Evolutionary conservation across 441 rosid genomes (phyloP), one percentile per base, ranked within the genome.

Genomic region (Pelargonium australe): DNA sequence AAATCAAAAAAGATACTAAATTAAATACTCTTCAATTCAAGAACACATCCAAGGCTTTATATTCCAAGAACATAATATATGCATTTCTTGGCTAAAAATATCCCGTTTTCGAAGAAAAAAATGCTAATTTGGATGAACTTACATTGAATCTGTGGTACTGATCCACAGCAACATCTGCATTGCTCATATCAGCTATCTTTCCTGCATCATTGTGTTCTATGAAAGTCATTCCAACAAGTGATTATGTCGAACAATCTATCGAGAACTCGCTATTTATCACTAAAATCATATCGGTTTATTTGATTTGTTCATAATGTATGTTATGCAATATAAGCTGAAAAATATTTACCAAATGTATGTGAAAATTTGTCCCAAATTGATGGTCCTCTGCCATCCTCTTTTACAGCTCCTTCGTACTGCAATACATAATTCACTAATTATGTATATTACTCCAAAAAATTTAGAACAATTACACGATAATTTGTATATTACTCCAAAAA

Each of bases 341-440:
- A 53, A 49, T 53, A 53, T 14, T 73, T 79, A 85, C 92, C 97
- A 67, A 74, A 84, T 70, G 85, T 63, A 78, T 95, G 99, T 13
- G 98, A 84, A 67, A 85, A 95, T 16, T 74, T 79, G 80, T 92
- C 98, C 99, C 99, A 95, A 55, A 92, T 67, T 41, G 97, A 84
- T 0, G 84, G 85, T 61, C 97, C 96, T 73, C 97, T 88, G 28
- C 97, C 99, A 4, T 80, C 97, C 74, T 77, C 95, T 71, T 87
- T 84, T 76, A 89, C 97, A 14, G 99, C 99, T 71, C 99, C 99
- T 73, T 95, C 99, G 23, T 87, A 77, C 99, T 95, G 80, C 76
- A 78, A 45, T 1, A 4, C 17, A 53, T 17, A n/a, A 14, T 53
- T 14, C 60, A 53, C 60, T 19, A 4, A 4, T 49, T 49, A 11